Percentiles rank a stretch among this genome's conserved stretches.
Evolutionary conservation across 1,284 basidiomycete genomes (phyloP).

Genomic region (Ganoderma meredithae): DNA sequence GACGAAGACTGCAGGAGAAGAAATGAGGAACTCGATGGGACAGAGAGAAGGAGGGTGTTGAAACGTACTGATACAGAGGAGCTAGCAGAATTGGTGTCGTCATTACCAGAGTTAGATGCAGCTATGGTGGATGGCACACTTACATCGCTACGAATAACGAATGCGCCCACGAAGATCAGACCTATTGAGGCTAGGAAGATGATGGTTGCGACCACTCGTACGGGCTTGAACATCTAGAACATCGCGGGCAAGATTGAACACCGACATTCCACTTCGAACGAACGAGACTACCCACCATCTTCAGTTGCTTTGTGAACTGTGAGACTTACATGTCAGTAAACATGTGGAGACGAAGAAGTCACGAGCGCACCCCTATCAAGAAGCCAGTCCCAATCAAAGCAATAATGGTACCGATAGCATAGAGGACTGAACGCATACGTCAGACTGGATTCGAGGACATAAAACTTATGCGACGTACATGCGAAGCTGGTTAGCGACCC

Average conservation of each 20-base stretch:
- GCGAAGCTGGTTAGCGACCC: constrained; percentile 81
- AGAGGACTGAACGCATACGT: constrained; percentile 64
- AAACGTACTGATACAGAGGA: constrained; percentile 56
- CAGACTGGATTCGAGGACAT: neutral
- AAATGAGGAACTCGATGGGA: constrained; percentile 22
- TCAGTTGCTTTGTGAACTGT: constrained; percentile 81
- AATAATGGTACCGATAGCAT: constrained; percentile 83
- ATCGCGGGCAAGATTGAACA: neutral
- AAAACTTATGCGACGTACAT: constrained; percentile 55
- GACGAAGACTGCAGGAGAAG: constrained; percentile 72
- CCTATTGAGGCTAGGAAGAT: constrained; percentile 81
- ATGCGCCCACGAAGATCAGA: constrained; percentile 84
- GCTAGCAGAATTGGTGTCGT: constrained; percentile 34
- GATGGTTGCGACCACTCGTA: constrained; percentile 86
- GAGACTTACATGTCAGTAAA: constrained; percentile 8
- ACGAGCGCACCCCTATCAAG: constrained; percentile 75
- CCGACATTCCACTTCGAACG: constrained; percentile 13
- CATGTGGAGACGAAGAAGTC: no score
- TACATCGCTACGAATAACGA: constrained; percentile 73
- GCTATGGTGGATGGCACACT: constrained; percentile 39
- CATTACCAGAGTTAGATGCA: constrained; percentile 1
- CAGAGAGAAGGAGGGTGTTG: neutral
- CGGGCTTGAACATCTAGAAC: constrained; percentile 89
- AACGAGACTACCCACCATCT: constrained; percentile 60
- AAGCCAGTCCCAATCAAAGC: constrained; percentile 91